These are phyloP conservation scores for Gentiana dahurica DNA, from an alignment of 257 asterid genomes.

Conservation along the genomic window DNA sequence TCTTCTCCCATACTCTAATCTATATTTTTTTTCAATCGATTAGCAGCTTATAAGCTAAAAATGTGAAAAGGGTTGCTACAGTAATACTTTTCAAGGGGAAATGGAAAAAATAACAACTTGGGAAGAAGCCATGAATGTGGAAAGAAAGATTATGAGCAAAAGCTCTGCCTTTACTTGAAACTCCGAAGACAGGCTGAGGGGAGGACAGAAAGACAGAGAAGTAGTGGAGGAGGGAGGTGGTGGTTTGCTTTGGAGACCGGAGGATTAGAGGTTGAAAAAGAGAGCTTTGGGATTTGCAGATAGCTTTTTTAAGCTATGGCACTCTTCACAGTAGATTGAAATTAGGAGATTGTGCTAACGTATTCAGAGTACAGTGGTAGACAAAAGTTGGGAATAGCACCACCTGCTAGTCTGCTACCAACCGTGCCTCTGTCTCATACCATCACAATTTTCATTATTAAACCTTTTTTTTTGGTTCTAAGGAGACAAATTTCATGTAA, in stretches of 20 bases:
- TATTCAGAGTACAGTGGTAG: neutral
- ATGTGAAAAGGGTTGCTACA: neutral
- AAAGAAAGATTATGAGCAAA: conserved; percentile 7
- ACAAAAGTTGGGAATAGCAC: conserved; percentile 4
- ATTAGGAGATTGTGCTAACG: neutral
- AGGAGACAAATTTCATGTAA: too few relatives aligned
- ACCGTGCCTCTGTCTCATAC: neutral
- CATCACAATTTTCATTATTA: too few relatives aligned
- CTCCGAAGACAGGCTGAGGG: neutral
- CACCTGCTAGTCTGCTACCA: too few relatives aligned
- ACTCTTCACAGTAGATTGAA: neutral
- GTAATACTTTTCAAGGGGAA: neutral
- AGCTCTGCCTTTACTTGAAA: too few relatives aligned
- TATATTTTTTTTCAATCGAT: neutral
- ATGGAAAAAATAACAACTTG: conserved; percentile 2
- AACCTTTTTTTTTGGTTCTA: too few relatives aligned
- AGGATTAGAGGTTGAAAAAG: conserved; percentile 4
- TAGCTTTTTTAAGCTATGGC: conserved; percentile 3
- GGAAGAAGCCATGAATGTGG: neutral
- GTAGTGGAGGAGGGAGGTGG: neutral
- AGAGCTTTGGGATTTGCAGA: conserved; percentile 23
- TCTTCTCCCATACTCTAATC: conserved; percentile 44
- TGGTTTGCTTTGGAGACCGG: conserved; percentile 1
- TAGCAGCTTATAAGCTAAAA: neutral
- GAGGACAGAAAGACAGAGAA: neutral